A percentile compares a stretch with the other conserved stretches of the same genome.
Evolutionary conservation across 805 yeast genomes (phyloP).

Genomic region (Metschnikowia kunwiensis): DNA sequence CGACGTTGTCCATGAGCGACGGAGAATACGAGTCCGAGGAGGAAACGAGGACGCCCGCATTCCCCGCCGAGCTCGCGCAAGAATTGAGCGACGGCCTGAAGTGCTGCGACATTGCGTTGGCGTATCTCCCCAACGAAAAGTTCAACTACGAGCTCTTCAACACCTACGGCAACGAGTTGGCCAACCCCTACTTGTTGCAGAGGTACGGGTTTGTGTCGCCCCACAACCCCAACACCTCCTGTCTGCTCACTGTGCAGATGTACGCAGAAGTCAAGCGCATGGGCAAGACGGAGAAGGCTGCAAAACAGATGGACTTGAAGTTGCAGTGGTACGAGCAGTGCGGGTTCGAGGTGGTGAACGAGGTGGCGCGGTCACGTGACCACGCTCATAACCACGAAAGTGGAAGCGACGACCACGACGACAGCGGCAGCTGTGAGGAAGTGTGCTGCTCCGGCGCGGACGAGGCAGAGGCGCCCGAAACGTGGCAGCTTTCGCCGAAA

Average conservation of each 20-base stretch:
- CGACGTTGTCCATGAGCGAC: constrained; percentile 18
- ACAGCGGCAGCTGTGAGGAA: constrained; percentile 1
- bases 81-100: constrained; percentile 37
- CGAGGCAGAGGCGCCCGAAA: constrained; percentile 23
- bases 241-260: constrained; percentile 55
- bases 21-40: constrained; percentile 15
- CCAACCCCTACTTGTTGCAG: constrained; percentile 63
- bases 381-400: constrained; percentile 16
- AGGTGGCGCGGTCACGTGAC: constrained; percentile 11
- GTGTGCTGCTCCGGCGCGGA: neutral
- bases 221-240: constrained; percentile 45
- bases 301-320: constrained; percentile 34
- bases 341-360: constrained; percentile 41
- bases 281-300: constrained; percentile 22
- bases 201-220: constrained; percentile 76
- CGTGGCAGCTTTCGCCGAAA: constrained; percentile 46
- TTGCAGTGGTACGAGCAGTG: constrained; percentile 49
- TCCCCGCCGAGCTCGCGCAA: constrained; percentile 32
- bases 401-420: constrained; percentile 18
- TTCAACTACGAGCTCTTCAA: constrained; percentile 62
- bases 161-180: constrained; percentile 70
- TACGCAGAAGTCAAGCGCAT: constrained; percentile 28
- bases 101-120: constrained; percentile 69
- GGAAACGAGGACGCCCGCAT: constrained; percentile 8
- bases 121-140: constrained; percentile 41